Percentiles rank a stretch among this genome's conserved stretches.
phyloP scores from a whole-genome alignment of 106 monocot genomes.

The Agapanthus africanus region DNA sequence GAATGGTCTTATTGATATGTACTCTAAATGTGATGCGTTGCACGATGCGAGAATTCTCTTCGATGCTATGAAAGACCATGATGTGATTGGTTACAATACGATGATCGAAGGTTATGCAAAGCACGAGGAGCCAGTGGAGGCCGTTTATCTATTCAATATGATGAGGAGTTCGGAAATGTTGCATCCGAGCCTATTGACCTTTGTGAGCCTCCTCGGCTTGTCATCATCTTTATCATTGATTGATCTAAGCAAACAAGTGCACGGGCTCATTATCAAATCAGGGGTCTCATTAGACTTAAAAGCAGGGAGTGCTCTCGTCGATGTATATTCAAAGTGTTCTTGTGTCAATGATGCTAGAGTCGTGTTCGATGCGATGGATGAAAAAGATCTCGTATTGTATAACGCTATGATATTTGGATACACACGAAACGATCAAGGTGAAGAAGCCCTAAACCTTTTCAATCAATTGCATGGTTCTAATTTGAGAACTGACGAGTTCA shows the following conservation, averaged over 20 bases:
- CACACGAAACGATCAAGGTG: constrained; percentile 42
- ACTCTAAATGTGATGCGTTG: constrained; percentile 62
- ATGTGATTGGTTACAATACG: constrained; percentile 75
- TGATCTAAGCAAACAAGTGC: constrained; percentile 60
- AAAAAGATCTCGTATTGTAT: constrained; percentile 76
- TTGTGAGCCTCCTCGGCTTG: constrained; percentile 60
- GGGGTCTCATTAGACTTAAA: constrained; percentile 49
- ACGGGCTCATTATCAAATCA: constrained; percentile 44
- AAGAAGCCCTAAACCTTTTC: constrained; percentile 62
- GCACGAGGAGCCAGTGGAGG: constrained; percentile 31
- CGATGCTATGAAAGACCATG: constrained; percentile 30
- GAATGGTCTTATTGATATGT: constrained; percentile 86
- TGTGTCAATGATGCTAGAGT: constrained; percentile 53
- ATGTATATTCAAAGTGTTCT: constrained; percentile 81
- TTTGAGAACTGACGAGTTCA: constrained; percentile 50
- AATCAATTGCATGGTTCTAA: constrained; percentile 24
- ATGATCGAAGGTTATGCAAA: constrained; percentile 85
- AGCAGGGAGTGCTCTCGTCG: constrained; percentile 64
- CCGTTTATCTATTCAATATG: constrained; percentile 45
- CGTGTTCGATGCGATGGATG: constrained; percentile 56
- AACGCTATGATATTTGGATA: constrained; percentile 87
- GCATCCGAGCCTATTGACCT: constrained; percentile 53
- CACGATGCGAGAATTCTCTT: constrained; percentile 50
- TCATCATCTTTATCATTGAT: constrained; percentile 36
- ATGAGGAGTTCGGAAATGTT: constrained; percentile 50